phyloP scores from a whole-genome alignment of 176 grass and related monocot species.

The Pontederia paniculata region DNA sequence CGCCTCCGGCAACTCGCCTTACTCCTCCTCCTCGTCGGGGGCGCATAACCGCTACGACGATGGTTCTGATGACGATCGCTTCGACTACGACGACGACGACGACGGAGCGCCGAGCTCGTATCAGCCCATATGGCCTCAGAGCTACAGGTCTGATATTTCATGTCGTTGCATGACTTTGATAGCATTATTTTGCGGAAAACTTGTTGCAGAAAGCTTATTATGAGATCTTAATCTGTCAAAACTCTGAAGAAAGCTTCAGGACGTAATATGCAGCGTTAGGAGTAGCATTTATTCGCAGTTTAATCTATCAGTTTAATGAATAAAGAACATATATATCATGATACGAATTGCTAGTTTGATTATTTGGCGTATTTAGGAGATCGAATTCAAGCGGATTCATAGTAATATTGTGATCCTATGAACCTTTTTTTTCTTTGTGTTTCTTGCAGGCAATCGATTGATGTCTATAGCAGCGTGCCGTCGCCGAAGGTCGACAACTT shows the following conservation, averaged over 20 bases:
- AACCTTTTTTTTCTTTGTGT: too few relatives aligned
- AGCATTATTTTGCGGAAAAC: too few relatives aligned
- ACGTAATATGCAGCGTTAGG: too few relatives aligned
- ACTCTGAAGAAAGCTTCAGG: too few relatives aligned
- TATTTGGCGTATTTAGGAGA: not conserved
- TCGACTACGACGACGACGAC: not conserved
- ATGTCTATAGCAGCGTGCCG: conserved; percentile 36
- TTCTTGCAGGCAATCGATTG: conserved; percentile 44
- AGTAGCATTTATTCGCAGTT: too few relatives aligned
- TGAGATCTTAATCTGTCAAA: too few relatives aligned
- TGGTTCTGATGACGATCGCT: too few relatives aligned
- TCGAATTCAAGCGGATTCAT: conserved; percentile 15
- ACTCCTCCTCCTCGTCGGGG: not conserved
- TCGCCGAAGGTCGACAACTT: conserved; percentile 44
- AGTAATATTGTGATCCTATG: conserved; percentile 30
- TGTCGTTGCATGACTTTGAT: not conserved
- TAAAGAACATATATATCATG: too few relatives aligned
- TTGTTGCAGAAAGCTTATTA: too few relatives aligned
- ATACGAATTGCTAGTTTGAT: too few relatives aligned
- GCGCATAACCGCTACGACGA: not conserved
- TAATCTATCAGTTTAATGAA: too few relatives aligned
- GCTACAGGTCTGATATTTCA: conserved; percentile 35
- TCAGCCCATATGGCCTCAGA: conserved; percentile 44
- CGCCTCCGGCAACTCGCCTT: conserved; percentile 20
- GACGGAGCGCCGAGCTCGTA: not conserved